phyloP scores from a whole-genome alignment of 2,329 filamentous ascomycete species.

The Colletotrichum sp. region DNA sequence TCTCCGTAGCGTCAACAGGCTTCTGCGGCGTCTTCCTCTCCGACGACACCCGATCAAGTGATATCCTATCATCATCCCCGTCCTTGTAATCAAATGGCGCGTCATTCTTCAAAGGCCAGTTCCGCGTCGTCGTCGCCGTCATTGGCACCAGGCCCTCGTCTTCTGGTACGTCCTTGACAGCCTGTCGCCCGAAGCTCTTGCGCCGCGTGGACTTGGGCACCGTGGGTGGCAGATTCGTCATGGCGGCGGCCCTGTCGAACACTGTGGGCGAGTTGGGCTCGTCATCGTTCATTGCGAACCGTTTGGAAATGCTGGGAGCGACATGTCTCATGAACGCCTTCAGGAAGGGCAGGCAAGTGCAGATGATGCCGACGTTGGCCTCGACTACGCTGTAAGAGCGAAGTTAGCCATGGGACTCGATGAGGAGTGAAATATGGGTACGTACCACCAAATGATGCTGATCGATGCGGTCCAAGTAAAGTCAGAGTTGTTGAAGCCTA shows the following conservation, averaged over 20 bases:
- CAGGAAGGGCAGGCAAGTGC: conserved; percentile 18
- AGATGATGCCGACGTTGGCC: conserved; percentile 20
- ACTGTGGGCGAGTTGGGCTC: conserved; percentile 6
- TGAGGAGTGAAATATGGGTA: background rate
- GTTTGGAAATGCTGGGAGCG: background rate
- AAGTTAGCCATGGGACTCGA: background rate
- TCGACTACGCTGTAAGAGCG: background rate
- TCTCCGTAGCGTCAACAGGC: conserved; percentile 4
- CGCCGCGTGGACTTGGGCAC: background rate
- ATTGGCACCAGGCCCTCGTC: background rate
- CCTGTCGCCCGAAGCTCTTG: conserved; percentile 1
- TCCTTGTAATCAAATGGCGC: background rate
- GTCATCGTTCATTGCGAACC: background rate
- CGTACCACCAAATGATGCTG: conserved; percentile 20
- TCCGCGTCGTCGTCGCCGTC: background rate
- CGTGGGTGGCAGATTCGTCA: background rate
- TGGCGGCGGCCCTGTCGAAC: conserved; percentile 6
- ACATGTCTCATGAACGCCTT: conserved; percentile 12
- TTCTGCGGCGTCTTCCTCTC: background rate
- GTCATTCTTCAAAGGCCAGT: conserved; percentile 1
- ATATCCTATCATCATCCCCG: background rate
- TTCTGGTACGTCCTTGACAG: background rate
- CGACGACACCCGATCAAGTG: background rate
- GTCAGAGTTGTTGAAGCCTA: conserved; percentile 4
- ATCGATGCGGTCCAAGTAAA: conserved; percentile 20